Evolutionary conservation across 2,329 filamentous ascomycete species (phyloP), one percentile per base, ranked within the genome.

Genomic region (Penicillium hesseltinei): DNA sequence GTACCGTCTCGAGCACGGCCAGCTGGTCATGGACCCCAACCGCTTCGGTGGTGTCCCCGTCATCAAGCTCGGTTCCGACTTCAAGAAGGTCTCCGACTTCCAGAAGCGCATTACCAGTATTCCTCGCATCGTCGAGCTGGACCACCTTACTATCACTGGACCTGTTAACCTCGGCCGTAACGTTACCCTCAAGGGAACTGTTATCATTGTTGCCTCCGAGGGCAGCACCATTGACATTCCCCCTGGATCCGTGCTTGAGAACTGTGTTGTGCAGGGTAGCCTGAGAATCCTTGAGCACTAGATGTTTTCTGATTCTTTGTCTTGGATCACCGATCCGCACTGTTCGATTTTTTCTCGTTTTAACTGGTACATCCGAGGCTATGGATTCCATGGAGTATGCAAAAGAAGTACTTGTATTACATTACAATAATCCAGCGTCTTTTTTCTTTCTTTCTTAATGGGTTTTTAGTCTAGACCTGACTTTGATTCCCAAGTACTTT

Each of bases 151-250:
- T 73, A 96, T 99, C 70, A 99, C 94, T 36, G 94, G 94, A 73
- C 91, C 92, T 44, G 94, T 99, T 77, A 97, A 97, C 82, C 86
- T 99, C 56, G 93, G 93, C 65, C 91, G 94, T 54, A 93, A 93
- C 56, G 94, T 99, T 56, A 95, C 92, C 39, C 84, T 97, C 67
- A 99, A 99, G 86, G 94, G 80, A 62, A 99, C 94, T 31, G 94
- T 99, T 77, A 99, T 99, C 74, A 99, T 99, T 67, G 94, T 99
- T 52, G 94, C 94, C 29, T 97, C 92, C 46, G 94, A 99, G 80
- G 93, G 93, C 67, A 92, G 90, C 82, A 99, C 94, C 63, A 99
- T 99, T 71, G 94, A 99, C 75, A 89, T 99, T 69, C 94, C 94
- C 52, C 93, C 94, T 21, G 94, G 94, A 75, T 97, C 92, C 21